Evolutionary conservation across 139 green algal genomes (phyloP), one percentile per base, ranked within the genome.

Genomic region (Auxenochlorella pyrenoidosa): DNA sequence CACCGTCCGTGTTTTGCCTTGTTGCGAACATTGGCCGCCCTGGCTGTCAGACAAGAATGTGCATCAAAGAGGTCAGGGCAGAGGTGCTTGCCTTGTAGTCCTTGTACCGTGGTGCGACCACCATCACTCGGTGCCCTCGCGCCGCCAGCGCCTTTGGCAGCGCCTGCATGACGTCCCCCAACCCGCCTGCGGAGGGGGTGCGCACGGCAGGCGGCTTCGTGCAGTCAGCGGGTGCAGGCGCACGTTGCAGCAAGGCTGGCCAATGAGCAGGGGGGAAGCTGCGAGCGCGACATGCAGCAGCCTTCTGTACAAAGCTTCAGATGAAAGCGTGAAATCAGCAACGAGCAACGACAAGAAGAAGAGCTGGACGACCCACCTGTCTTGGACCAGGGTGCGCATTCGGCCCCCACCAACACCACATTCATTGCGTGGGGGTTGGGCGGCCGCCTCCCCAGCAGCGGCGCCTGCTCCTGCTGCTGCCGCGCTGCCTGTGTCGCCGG

Each of bases 301-400:
- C n/a, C n/a, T n/a, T n/a, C n/a, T n/a, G n/a, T n/a, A n/a, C n/a
- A n/a, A n/a, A n/a, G n/a, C n/a, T n/a, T n/a, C n/a, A n/a, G n/a
- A n/a, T n/a, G n/a, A n/a, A n/a, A n/a, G n/a, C n/a, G n/a, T n/a
- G n/a, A n/a, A n/a, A n/a, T n/a, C n/a, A n/a, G n/a, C n/a, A n/a
- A n/a, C n/a, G n/a, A n/a, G n/a, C n/a, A n/a, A n/a, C n/a, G n/a
- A n/a, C n/a, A n/a, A n/a, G n/a, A n/a, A n/a, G n/a, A n/a, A n/a
- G n/a, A n/a, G n/a, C 22, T 54, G 2, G 24, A 4, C 32, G 2
- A 28, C 72, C 5, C 83, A 93, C 94, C 94, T 87, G 97, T 99
- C 87, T 99, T 99, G 54, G 95, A 97, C 94, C 96, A 99, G 5
- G 98, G 98, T 4, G 97, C 97, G 44, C 95, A 98, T 91, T 99